Conservation (phyloP, 2,329 filamentous ascomycete species). For the Didymella glomerata region DNA sequence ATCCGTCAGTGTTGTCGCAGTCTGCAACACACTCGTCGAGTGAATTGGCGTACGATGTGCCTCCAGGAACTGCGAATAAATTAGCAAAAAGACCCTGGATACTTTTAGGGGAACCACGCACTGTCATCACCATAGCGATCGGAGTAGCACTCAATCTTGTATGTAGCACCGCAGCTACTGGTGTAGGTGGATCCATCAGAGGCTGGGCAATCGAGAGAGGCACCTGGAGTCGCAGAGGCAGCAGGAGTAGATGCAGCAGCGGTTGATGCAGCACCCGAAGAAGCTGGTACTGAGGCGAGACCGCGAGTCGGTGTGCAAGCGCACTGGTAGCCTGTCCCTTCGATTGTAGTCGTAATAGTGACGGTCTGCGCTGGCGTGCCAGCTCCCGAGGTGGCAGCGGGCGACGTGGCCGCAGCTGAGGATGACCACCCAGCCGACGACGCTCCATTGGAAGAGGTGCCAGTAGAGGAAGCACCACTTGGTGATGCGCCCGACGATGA, state of each 20-base stretch:
- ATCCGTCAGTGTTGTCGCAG: slow-evolving; percentile 33
- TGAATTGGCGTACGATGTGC: slow-evolving; percentile 16
- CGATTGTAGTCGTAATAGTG: slow-evolving; percentile 23
- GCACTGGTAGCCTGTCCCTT: slow-evolving; percentile 21
- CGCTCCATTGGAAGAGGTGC: not conserved
- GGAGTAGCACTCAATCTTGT: slow-evolving; percentile 33
- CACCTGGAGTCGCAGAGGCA: not conserved
- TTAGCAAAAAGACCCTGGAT: slow-evolving; percentile 4
- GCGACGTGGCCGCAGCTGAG: not conserved
- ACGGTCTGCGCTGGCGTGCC: slow-evolving; percentile 15
- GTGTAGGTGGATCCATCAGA: slow-evolving; percentile 26
- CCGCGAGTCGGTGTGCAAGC: slow-evolving; percentile 19
- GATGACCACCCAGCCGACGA: not conserved
- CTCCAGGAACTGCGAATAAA: slow-evolving; percentile 17
- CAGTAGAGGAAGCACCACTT: not conserved
- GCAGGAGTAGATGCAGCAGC: not conserved
- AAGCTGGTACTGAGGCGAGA: slow-evolving; percentile 1
- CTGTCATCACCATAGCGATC: slow-evolving; percentile 38
- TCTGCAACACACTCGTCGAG: slow-evolving; percentile 30
- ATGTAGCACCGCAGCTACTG: slow-evolving; percentile 30
- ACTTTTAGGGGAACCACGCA: slow-evolving; percentile 6
- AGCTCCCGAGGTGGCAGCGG: not conserved
- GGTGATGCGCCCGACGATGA: not conserved
- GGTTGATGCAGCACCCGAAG: not conserved
- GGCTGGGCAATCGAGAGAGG: slow-evolving; percentile 25